phyloP scores from a whole-genome alignment of 176 grass and related monocot species.

The Microstegium vimineum region DNA sequence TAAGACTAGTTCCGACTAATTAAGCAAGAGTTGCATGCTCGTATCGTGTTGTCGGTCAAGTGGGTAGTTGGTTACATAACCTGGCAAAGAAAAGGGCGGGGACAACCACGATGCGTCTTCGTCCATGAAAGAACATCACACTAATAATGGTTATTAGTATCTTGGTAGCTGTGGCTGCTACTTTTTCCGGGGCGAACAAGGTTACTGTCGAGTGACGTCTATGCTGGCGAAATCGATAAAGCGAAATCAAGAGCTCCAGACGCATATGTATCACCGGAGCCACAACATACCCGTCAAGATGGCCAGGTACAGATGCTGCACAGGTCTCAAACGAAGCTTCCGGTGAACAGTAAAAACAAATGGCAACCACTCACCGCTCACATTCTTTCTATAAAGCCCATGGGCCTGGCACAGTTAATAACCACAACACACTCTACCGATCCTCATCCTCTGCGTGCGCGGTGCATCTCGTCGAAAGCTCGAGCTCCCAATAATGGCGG shows the following conservation, averaged over 20 bases:
- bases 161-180: not conserved
- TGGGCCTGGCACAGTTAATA: not conserved
- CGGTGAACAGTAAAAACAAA: not conserved
- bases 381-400: not conserved
- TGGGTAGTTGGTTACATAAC: no score
- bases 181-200: no score
- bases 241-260: not conserved
- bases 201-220: slow-evolving; percentile 3
- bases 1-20: no score
- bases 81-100: no score
- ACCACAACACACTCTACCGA: not conserved
- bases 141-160: no score
- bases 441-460: not conserved
- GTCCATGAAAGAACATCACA: no score
- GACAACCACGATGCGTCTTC: no score
- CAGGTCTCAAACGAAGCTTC: not conserved
- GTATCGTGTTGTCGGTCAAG: no score
- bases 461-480: not conserved
- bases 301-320: not conserved
- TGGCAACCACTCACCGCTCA: not conserved
- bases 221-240: not conserved
- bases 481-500: not conserved
- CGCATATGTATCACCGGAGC: not conserved
- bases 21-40: no score
- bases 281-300: not conserved